Conservation (phyloP, 2,329 filamentous ascomycete genomes). For the Aspergillus uvarum region DNA sequence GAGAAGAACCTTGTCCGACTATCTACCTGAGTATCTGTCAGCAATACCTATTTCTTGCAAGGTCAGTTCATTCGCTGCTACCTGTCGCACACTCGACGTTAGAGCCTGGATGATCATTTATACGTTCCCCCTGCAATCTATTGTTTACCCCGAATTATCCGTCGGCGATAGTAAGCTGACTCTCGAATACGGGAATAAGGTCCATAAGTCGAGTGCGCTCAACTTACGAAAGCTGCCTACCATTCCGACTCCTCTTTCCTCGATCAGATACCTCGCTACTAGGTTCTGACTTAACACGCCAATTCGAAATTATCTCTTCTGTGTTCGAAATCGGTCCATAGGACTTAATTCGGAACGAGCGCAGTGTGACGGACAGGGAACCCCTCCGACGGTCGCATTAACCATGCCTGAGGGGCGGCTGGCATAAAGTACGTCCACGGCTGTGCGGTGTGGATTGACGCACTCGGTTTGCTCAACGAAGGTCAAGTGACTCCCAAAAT, state of each 20-base stretch:
- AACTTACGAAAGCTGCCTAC: not conserved
- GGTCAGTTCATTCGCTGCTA: not conserved
- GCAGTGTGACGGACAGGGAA: not conserved
- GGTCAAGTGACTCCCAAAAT: not conserved
- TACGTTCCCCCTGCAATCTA: not conserved
- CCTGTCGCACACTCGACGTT: not conserved
- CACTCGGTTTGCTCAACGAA: not conserved
- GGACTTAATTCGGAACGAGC: not conserved
- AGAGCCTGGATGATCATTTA: not conserved
- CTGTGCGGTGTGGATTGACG: not conserved
- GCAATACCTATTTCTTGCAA: not conserved
- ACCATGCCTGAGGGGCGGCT: not conserved
- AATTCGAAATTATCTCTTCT: not conserved
- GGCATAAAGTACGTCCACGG: not conserved
- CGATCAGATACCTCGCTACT: not conserved
- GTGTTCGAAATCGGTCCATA: not conserved
- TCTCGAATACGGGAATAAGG: not conserved
- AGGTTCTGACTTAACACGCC: not conserved
- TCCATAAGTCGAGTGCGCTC: not conserved
- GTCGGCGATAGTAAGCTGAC: constrained; percentile 1
- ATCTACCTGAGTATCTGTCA: not conserved
- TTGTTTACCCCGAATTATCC: not conserved
- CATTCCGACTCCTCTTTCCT: not conserved
- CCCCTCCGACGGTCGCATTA: not conserved
- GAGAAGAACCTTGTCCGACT: not conserved